phyloP scores from a whole-genome alignment of 495 filamentous ascomycete species.

The Penicillium robsamsonii region DNA sequence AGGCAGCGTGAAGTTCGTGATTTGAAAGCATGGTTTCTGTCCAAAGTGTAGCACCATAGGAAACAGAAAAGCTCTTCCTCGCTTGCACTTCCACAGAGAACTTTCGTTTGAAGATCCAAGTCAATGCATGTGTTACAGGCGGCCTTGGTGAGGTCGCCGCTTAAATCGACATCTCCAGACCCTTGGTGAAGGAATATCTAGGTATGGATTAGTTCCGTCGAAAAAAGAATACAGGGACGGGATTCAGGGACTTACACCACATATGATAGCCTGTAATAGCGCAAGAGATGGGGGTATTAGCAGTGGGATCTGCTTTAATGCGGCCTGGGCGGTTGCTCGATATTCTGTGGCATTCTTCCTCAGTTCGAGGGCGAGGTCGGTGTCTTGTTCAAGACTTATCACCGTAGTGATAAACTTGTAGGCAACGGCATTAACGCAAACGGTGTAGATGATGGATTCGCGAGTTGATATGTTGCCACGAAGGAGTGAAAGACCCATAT shows the following conservation, averaged over 20 bases:
- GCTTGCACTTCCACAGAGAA: neutral
- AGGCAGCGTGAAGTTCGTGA: constrained; percentile 9
- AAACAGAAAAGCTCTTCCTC: constrained; percentile 27
- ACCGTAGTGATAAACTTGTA: constrained; percentile 23
- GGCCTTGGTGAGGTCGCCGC: constrained; percentile 19
- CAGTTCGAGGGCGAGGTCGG: constrained; percentile 11
- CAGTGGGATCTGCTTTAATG: constrained; percentile 18
- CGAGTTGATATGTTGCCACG: constrained; percentile 6
- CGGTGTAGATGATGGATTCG: constrained; percentile 15
- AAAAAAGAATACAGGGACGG: neutral
- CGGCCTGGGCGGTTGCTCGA: constrained; percentile 17
- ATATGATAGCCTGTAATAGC: constrained; percentile 16
- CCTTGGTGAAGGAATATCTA: constrained; percentile 26
- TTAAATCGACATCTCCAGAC: constrained; percentile 18
- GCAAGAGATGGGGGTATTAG: constrained; percentile 11
- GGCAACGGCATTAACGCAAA: constrained; percentile 23
- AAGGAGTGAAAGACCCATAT: constrained; percentile 21
- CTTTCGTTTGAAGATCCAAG: constrained; percentile 11
- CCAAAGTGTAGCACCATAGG: constrained; percentile 27
- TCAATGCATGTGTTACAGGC: constrained; percentile 22
- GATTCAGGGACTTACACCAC: neutral
- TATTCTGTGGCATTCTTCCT: constrained; percentile 11
- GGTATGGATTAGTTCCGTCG: neutral
- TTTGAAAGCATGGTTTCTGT: constrained; percentile 25
- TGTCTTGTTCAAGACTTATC: constrained; percentile 7